phyloP scores from a whole-genome alignment of 371 early-diverging fungal genomes.

The Mucor piriformis region DNA sequence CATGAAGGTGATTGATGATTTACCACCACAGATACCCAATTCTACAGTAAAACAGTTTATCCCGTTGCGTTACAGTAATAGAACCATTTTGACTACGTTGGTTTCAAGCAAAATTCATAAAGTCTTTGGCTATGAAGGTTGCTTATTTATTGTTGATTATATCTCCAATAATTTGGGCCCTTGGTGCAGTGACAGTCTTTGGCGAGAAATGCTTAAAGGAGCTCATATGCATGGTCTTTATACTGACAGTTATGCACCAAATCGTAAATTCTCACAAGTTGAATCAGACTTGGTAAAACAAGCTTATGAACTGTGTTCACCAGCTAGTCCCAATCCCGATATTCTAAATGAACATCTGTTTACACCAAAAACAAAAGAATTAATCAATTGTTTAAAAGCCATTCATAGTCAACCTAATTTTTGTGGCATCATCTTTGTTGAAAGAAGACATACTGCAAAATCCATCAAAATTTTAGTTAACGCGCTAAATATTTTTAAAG shows the following conservation, averaged over 20 bases:
- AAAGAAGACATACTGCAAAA: conserved; percentile 72
- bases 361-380: conserved; percentile 61
- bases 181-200: conserved; percentile 67
- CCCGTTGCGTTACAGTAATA: background rate
- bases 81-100: conserved; percentile 43
- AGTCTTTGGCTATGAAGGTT: conserved; percentile 36
- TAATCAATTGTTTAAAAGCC: conserved; percentile 55
- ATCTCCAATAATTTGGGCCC: conserved; percentile 60
- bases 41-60: too few species aligned
- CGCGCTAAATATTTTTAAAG: conserved; percentile 39
- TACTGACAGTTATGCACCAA: conserved; percentile 5
- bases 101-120: conserved; percentile 44
- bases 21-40: conserved; percentile 17
- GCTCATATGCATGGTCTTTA: conserved; percentile 25
- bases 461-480: conserved; percentile 60
- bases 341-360: conserved; percentile 44
- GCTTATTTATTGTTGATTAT: conserved; percentile 33
- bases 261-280: background rate
- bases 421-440: conserved; percentile 87
- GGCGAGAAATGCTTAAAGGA: conserved; percentile 43
- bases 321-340: background rate
- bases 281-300: background rate
- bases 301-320: background rate
- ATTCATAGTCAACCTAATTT: conserved; percentile 47
- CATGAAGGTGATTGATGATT: background rate